Conservation (phyloP, 345 rosid genomes). For the Passiflora organensis region DNA sequence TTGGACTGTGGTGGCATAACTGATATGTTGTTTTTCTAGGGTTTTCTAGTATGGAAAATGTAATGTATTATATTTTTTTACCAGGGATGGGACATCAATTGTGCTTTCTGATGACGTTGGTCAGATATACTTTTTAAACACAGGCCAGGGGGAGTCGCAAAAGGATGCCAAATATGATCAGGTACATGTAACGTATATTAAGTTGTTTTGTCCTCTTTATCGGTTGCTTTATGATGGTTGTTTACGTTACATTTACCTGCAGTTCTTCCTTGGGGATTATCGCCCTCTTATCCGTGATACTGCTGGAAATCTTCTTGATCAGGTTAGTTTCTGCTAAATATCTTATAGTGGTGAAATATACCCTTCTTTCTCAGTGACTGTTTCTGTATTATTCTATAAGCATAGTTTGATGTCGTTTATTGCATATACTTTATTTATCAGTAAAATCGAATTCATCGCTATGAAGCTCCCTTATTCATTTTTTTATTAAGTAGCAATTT, state of each 20-base stretch:
- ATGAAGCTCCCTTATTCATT: background rate
- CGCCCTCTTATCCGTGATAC: constrained; percentile 85
- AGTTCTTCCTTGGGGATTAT: constrained; percentile 98
- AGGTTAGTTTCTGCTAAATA: constrained; percentile 40
- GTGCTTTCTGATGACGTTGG: constrained; percentile 99
- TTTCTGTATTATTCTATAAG: background rate
- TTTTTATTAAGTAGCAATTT: background rate
- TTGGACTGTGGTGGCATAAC: no score
- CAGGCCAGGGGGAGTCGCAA: constrained; percentile 99
- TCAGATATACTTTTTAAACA: constrained; percentile 74
- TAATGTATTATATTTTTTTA: background rate
- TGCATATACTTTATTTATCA: background rate
- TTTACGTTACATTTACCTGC: constrained; percentile 17
- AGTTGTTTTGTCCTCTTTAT: background rate
- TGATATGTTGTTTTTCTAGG: background rate
- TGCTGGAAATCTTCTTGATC: constrained; percentile 83
- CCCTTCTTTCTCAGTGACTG: background rate
- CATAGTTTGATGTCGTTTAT: background rate
- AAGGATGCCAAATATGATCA: constrained; percentile 94
- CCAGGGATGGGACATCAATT: constrained; percentile 93
- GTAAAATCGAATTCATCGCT: background rate
- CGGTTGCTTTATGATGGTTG: constrained; percentile 4
- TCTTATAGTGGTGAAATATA: background rate
- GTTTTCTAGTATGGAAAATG: background rate
- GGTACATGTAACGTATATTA: constrained; percentile 32